These are phyloP conservation scores for Ormosia semicastrata DNA, from an alignment of 306 rosid species.

Conservation along the genomic window DNA sequence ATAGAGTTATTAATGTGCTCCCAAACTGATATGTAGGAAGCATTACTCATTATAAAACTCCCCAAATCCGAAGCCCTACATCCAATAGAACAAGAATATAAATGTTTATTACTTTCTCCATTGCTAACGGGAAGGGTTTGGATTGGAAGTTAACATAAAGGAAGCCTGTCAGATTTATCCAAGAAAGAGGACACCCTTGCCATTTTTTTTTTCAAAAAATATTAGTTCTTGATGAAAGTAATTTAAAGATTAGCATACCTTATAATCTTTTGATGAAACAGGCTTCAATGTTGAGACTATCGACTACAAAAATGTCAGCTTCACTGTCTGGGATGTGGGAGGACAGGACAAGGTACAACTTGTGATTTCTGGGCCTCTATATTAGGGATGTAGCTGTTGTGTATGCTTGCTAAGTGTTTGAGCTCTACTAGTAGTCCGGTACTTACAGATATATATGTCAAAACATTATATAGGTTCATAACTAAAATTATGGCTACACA, in stretches of 20 bases:
- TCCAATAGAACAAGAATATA: not conserved
- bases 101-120: not conserved
- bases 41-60: not conserved
- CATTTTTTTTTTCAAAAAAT: no score
- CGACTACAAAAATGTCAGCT: slow-evolving; percentile 86
- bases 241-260: not conserved
- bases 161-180: not conserved
- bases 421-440: not conserved
- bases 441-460: not conserved
- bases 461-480: not conserved
- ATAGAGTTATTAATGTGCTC: no score
- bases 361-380: not conserved
- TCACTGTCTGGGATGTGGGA: slow-evolving; percentile 96
- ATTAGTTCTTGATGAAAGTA: not conserved
- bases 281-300: slow-evolving; percentile 90
- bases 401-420: not conserved
- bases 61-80: not conserved
- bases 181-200: not conserved
- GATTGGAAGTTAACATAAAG: not conserved
- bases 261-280: slow-evolving; percentile 27
- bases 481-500: not conserved
- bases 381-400: not conserved
- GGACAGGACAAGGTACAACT: slow-evolving; percentile 78
- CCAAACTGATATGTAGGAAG: no score
- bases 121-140: not conserved